Base-by-base conservation (phyloP, 345 rosid species). In the Populus euphratica region DNA sequence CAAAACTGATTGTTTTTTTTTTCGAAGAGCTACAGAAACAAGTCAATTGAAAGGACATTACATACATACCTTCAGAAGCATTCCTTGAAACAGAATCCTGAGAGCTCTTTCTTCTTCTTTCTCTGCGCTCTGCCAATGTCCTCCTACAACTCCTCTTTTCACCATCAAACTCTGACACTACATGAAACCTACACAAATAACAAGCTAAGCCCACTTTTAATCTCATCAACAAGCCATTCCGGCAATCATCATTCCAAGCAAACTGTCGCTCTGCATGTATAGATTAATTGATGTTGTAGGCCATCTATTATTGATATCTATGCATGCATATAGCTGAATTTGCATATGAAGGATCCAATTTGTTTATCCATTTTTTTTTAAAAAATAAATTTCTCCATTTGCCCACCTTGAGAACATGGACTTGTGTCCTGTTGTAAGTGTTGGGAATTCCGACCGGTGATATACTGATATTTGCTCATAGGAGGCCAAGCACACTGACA, bases 121-220 rank as follows among this genome's bases (percentile, higher is more conserved):
- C 85, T 17, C 87, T 90, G 82, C 88, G 93, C 47, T 91, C 93
- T 17, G 93, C 91, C 79, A 90, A 68, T 81, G 90, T 87, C 85
- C 88, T 87, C 74, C 91, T 85, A 83, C 93, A 90, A 72, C 93
- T 90, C 79, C 93, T 80, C 83, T 90, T 90, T 27, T 86, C 69
- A 35, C 87, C 89, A 73, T 90, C 93, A 78, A 90, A 90, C 74
- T 88, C 90, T 68, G 90, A 88, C 76, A 90, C 83, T 16, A 56
- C 76, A 73, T 88, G 93, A 85, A 90, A 90, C 85, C 93, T 88
- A 80, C 6, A 76, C 49, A 29, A 29, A 64, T 27, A 64, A 64
- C 63, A 23, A 56, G 63, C 27, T 23, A 56, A 9, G 2, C 62
- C 25, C 25, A 54, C 68, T 29, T 61, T 29, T 1, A 64, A 14